A percentile compares a stretch with the other conserved stretches of the same genome.
These are phyloP conservation scores for Colletotrichum simmondsii DNA, from an alignment of 2,329 filamentous ascomycete genomes.

Conservation along the genomic window DNA sequence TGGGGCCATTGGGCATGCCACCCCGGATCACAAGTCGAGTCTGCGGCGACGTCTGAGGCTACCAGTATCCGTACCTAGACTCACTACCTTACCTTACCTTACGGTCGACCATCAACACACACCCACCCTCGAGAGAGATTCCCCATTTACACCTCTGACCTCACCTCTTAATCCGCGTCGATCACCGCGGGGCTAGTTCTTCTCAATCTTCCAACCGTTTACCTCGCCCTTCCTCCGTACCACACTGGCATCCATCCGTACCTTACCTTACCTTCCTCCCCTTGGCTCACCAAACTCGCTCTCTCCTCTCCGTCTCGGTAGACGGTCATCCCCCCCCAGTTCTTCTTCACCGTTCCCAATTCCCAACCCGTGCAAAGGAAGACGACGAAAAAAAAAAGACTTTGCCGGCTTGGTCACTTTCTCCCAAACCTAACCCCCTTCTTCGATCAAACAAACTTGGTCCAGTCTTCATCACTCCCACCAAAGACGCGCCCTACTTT, in stretches of 20 bases:
- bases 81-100: too few relatives aligned
- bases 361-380: background rate
- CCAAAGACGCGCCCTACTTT: background rate
- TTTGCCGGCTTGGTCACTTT: constrained; percentile 24
- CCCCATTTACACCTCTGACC: constrained; percentile 34
- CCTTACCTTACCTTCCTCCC: background rate
- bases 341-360: constrained; percentile 30
- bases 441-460: constrained; percentile 23
- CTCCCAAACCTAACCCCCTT: constrained; percentile 8
- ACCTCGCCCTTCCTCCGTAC: constrained; percentile 14
- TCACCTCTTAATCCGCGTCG: constrained; percentile 29
- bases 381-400: constrained; percentile 22
- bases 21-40: constrained; percentile 30
- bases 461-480: background rate
- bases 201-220: background rate
- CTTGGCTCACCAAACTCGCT: background rate
- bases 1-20: constrained; percentile 27
- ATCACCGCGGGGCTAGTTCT: constrained; percentile 33
- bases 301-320: background rate
- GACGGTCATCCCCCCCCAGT: constrained; percentile 11
- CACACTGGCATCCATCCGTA: background rate
- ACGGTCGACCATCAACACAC: constrained; percentile 21
- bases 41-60: constrained; percentile 31
- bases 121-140: constrained; percentile 28
- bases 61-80: background rate